Evolutionary conservation across 257 asterid species (phyloP).

Genomic region (Knoxia roxburghii): DNA sequence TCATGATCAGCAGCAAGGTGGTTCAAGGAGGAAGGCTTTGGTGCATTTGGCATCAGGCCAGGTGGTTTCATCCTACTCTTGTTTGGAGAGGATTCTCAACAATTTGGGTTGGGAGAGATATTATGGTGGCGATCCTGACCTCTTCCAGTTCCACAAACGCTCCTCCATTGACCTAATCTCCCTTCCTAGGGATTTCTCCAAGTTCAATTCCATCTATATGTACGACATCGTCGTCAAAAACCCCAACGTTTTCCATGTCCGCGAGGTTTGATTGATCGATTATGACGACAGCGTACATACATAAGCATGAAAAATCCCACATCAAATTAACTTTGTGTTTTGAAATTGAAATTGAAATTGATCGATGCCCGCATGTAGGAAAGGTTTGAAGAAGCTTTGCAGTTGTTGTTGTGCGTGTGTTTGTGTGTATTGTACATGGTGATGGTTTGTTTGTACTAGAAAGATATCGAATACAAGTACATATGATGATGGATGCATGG

Average conservation of each 20-base stretch:
- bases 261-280: constrained; percentile 46
- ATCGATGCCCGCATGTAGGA: too few species aligned
- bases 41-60: constrained; percentile 65
- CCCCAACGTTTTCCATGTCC: constrained; percentile 79
- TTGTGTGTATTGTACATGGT: too few species aligned
- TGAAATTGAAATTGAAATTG: too few species aligned
- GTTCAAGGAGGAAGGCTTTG: constrained; percentile 50
- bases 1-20: constrained; percentile 7
- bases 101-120: constrained; percentile 87
- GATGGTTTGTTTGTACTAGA: too few species aligned
- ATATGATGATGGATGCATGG: too few species aligned
- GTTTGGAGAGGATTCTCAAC: constrained; percentile 49
- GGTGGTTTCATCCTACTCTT: constrained; percentile 55
- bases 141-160: constrained; percentile 68
- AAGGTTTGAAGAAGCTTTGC: too few species aligned
- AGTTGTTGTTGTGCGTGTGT: too few species aligned
- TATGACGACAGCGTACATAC: too few species aligned
- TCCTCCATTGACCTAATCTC: constrained; percentile 82
- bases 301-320: too few species aligned
- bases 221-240: constrained; percentile 87
- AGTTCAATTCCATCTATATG: constrained; percentile 75
- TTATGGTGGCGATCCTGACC: constrained; percentile 58
- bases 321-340: too few species aligned
- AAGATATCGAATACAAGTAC: too few species aligned
- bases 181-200: constrained; percentile 59